phyloP scores from a whole-genome alignment of 371 early-diverging fungal genomes.

The Entomophthora muscae region DNA sequence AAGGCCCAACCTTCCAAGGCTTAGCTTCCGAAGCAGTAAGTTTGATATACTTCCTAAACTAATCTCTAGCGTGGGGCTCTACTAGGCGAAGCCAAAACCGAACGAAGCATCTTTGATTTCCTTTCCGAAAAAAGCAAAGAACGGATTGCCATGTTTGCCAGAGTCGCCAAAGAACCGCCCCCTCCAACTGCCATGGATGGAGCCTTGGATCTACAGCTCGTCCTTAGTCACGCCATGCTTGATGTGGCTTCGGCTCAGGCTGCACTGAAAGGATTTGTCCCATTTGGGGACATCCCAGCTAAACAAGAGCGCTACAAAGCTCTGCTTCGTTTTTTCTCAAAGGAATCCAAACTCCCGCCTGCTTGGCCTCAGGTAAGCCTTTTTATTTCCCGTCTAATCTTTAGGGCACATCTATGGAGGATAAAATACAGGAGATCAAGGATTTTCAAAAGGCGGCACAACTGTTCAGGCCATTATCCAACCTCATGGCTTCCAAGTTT shows the following conservation, averaged over 20 bases:
- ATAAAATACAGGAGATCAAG: constrained; percentile 41
- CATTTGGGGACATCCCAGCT: constrained; percentile 48
- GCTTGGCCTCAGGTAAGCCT: constrained; percentile 14
- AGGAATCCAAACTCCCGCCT: not conserved
- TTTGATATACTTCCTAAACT: not conserved
- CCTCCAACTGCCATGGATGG: constrained; percentile 11
- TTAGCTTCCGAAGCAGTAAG: not conserved
- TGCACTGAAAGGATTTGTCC: constrained; percentile 71
- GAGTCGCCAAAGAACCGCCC: constrained; percentile 14
- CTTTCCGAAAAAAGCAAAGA: constrained; percentile 45
- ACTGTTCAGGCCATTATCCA: constrained; percentile 56
- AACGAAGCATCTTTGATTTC: constrained; percentile 57
- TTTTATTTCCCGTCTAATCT: constrained; percentile 2
- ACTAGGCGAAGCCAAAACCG: constrained; percentile 15
- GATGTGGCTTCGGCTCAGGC: constrained; percentile 41
- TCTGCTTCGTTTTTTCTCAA: constrained; percentile 33
- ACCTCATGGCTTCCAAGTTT: constrained; percentile 64
- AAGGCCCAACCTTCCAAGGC: not conserved
- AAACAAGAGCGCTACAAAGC: constrained; percentile 64
- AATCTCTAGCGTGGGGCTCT: constrained; percentile 9
- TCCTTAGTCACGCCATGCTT: constrained; percentile 18
- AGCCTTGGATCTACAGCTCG: not conserved
- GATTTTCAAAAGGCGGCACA: constrained; percentile 72
- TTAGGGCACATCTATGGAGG: constrained; percentile 28
- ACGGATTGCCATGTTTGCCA: constrained; percentile 33